Conservation (phyloP, 129 eudicot species). For the Artemisia annua region DNA sequence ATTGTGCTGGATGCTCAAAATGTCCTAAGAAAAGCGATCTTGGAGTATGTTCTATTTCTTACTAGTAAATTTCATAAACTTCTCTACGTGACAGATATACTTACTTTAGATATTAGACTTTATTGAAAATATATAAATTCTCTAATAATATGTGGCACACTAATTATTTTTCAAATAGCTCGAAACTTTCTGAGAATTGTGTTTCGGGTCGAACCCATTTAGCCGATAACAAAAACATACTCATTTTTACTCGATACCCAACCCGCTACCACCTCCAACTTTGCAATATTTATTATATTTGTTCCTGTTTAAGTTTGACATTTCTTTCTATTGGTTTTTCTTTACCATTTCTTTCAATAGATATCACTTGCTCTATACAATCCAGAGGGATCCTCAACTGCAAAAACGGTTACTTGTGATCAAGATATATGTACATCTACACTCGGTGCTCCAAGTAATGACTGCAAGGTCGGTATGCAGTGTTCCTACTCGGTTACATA, state of each 20-base stretch:
- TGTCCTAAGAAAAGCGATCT: slow-evolving; percentile 81
- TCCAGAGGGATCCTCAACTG: slow-evolving; percentile 60
- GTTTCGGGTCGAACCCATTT: too few relatives aligned
- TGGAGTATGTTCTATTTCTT: slow-evolving; percentile 52
- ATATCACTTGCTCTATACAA: slow-evolving; percentile 65
- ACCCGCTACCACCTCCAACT: background rate
- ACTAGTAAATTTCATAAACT: slow-evolving; percentile 8
- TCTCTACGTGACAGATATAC: background rate
- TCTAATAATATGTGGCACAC: too few relatives aligned
- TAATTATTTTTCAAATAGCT: background rate
- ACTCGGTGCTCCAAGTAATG: slow-evolving; percentile 40
- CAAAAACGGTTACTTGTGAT: slow-evolving; percentile 59
- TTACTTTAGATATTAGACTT: too few relatives aligned
- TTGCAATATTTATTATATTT: background rate
- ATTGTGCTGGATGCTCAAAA: slow-evolving; percentile 73
- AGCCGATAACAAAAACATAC: too few relatives aligned
- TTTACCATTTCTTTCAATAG: slow-evolving; percentile 38
- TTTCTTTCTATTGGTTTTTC: background rate
- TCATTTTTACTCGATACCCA: too few relatives aligned
- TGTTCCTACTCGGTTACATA: slow-evolving; percentile 82
- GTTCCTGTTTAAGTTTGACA: background rate
- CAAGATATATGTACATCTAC: slow-evolving; percentile 58
- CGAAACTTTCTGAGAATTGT: background rate
- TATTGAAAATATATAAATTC: too few relatives aligned
- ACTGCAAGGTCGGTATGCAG: slow-evolving; percentile 59